These are phyloP conservation scores for Coemansia pectinata DNA, from an alignment of 192 early-diverging fungal species.

Conservation along the genomic window DNA sequence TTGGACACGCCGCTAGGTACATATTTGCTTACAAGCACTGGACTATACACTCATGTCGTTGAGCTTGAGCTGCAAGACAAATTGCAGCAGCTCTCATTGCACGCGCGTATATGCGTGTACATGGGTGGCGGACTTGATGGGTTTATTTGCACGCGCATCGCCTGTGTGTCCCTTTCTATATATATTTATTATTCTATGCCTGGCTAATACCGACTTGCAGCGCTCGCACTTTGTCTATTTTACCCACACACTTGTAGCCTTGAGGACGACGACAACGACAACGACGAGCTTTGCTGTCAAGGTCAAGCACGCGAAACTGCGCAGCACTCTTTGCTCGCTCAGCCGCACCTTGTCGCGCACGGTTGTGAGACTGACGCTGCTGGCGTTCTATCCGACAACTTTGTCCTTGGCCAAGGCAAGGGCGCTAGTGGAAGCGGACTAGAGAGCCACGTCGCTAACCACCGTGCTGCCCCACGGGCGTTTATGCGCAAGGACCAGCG, in stretches of 20 bases:
- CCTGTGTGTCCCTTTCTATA: conserved; percentile 1
- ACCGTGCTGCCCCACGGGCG: background rate
- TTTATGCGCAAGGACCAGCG: conserved; percentile 2
- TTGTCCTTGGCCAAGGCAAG: background rate
- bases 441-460: background rate
- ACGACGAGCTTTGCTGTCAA: conserved; percentile 4
- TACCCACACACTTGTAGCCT: background rate
- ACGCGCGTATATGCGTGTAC: background rate
- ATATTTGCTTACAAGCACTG: background rate
- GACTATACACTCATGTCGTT: background rate
- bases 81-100: background rate
- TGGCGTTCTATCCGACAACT: background rate
- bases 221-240: background rate
- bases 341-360: background rate
- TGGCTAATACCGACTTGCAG: background rate
- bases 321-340: background rate
- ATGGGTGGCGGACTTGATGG: background rate
- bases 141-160: background rate
- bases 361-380: background rate
- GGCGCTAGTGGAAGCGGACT: background rate
- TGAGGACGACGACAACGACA: conserved; percentile 9
- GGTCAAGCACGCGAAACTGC: background rate
- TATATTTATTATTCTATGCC: background rate
- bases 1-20: conserved; percentile 38
- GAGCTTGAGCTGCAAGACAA: background rate